phyloP scores from a whole-genome alignment of 768 basidiomycete species.

The Chlorophyllum brunneum region DNA sequence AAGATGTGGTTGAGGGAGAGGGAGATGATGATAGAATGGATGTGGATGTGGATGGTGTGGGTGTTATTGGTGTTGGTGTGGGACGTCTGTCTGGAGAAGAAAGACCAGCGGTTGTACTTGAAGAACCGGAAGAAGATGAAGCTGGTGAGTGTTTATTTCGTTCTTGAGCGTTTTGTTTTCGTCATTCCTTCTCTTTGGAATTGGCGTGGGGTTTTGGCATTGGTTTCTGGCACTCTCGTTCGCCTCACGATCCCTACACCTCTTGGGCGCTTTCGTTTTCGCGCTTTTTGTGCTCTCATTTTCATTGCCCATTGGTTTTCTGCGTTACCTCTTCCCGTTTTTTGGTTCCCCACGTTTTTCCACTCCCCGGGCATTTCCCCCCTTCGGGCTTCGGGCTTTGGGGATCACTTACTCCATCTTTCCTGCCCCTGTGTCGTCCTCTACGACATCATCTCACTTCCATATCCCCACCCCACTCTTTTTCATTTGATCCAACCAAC shows the following conservation, averaged over 20 bases:
- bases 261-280: neutral
- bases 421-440: no score
- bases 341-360: neutral
- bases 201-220: neutral
- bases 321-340: neutral
- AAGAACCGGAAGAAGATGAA: neutral
- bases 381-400: no score
- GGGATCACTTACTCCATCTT: no score
- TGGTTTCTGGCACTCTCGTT: no score
- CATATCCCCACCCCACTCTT: no score
- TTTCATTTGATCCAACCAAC: no score
- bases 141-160: neutral
- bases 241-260: no score
- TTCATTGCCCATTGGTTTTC: neutral
- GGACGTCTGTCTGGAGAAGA: neutral
- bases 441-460: no score
- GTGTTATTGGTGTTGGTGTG: no score
- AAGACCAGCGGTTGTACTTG: neutral
- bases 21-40: conserved; percentile 13
- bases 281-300: neutral
- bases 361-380: no score
- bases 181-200: neutral
- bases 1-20: conserved; percentile 19
- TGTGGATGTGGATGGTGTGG: conserved; percentile 10
- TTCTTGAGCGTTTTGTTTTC: neutral